Evolutionary conservation across 2,329 filamentous ascomycete species (phyloP).

Genomic region (Fusarium penzigii): DNA sequence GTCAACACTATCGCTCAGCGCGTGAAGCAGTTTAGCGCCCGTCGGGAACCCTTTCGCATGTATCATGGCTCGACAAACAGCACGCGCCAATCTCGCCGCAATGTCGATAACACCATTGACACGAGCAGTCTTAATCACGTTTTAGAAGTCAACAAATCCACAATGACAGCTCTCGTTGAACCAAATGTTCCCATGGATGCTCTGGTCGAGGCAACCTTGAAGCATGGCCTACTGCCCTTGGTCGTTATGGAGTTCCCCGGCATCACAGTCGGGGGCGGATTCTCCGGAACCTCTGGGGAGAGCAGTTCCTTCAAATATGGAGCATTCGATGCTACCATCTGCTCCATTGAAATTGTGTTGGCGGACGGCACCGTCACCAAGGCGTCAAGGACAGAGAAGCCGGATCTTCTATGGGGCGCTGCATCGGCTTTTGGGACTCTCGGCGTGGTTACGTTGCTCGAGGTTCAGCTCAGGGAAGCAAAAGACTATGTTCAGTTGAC

Average conservation of each 20-base stretch:
- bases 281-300: slow-evolving; percentile 66
- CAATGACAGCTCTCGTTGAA: slow-evolving; percentile 63
- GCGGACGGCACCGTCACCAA: slow-evolving; percentile 58
- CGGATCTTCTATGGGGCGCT: slow-evolving; percentile 65
- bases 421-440: slow-evolving; percentile 67
- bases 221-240: slow-evolving; percentile 58
- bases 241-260: slow-evolving; percentile 73
- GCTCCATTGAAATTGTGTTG: slow-evolving; percentile 65
- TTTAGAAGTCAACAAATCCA: slow-evolving; percentile 55
- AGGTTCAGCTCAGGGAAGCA: slow-evolving; percentile 59
- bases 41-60: slow-evolving; percentile 64
- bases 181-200: slow-evolving; percentile 70
- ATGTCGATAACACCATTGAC: slow-evolving; percentile 60
- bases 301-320: slow-evolving; percentile 69
- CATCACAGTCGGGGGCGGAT: slow-evolving; percentile 71
- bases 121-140: slow-evolving; percentile 66
- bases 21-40: slow-evolving; percentile 45
- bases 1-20: slow-evolving; percentile 46
- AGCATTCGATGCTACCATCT: slow-evolving; percentile 64
- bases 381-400: slow-evolving; percentile 54
- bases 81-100: slow-evolving; percentile 59
- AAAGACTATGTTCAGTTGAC: slow-evolving; percentile 57
- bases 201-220: slow-evolving; percentile 59
- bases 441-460: slow-evolving; percentile 65
- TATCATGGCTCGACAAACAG: slow-evolving; percentile 78